A percentile compares a stretch with the other conserved stretches of the same genome.
Conservation (phyloP, 805 yeast species). For the Torulaspora franciscae region DNA sequence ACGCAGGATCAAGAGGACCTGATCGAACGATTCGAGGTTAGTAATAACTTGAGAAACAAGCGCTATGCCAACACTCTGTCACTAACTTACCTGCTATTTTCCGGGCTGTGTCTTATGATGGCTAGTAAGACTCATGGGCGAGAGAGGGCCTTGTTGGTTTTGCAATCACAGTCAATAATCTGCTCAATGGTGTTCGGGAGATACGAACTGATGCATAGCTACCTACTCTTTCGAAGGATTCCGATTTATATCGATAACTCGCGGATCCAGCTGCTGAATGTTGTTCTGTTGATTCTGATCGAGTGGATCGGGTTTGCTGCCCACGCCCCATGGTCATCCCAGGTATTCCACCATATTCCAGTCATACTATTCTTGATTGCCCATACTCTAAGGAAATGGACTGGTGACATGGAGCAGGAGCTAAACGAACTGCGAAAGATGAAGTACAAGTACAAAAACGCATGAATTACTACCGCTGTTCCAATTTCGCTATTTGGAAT, state of each 20-base stretch:
- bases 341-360: conserved; percentile 25
- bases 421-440: conserved; percentile 21
- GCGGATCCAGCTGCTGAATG: conserved; percentile 21
- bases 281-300: conserved; percentile 25
- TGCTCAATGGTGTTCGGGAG: conserved; percentile 28
- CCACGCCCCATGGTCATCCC: conserved; percentile 14
- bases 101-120: conserved; percentile 24
- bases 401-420: conserved; percentile 22
- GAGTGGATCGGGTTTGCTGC: conserved; percentile 26
- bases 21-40: conserved; percentile 25
- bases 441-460: conserved; percentile 34
- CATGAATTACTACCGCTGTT: conserved; percentile 9
- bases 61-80: conserved; percentile 20
- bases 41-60: conserved; percentile 21
- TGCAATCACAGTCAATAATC: conserved; percentile 25
- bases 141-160: conserved; percentile 12
- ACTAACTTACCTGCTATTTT: conserved; percentile 20
- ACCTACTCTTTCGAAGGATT: conserved; percentile 12
- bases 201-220: conserved; percentile 26
- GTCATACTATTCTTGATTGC: conserved; percentile 22
- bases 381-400: conserved; percentile 21
- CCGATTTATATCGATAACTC: conserved; percentile 20
- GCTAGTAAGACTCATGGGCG: conserved; percentile 17
- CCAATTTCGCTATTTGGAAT: not conserved
- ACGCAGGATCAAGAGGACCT: conserved; percentile 34